Evolutionary conservation across 805 yeast species (phyloP), one percentile per base, ranked within the genome.

Genomic region (Candida railenensis): DNA sequence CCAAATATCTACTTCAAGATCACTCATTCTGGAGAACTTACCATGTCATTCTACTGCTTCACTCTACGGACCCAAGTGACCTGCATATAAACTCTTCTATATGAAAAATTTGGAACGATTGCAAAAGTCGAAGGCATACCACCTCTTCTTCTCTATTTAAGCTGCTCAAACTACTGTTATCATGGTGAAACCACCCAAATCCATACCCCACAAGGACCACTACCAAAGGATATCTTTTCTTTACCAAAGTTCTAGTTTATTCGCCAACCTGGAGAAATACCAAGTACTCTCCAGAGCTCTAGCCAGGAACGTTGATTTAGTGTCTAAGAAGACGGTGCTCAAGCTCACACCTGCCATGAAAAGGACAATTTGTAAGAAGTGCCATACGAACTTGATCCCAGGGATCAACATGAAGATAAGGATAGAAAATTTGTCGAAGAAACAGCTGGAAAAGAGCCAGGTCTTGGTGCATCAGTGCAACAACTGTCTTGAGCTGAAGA

Each of bases 311-410:
- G 65, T 85, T 64, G 82, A 78, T 45, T 55, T 78, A 7, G 84
- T 87, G 7, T 77, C 88, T 7, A 83, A 85, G 58, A 85, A 83
- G 56, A 77, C 82, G 1, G 91, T 87, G 15, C 59, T 83, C 18
- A 78, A 84, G 50, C 59, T 85, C 22, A 76, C 85, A 34, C 90
- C 91, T 0, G 63, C 66, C 32, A 52, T 89, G 9, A 89, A 89
- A 62, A 71, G 96, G 53, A 71, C 77, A 0, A 58, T 83, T 14
- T 89, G 96, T 63, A 88, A 87, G 54, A 66, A 65, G 33, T 89
- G 96, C 62, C 65, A 76, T 39, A 61, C 81, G 7, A 49, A 77
- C 8, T 65, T 77, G 49, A 55, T 80, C 1, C 81, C 85, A 0
- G 85, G 83, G 0, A 43, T 69, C 15, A 72, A 75, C 16, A 56